A percentile compares a stretch with the other conserved stretches of the same genome.
Evolutionary conservation across 352 stramenopile genomes (phyloP).

Genomic region (Elongisporangium undulatum): DNA sequence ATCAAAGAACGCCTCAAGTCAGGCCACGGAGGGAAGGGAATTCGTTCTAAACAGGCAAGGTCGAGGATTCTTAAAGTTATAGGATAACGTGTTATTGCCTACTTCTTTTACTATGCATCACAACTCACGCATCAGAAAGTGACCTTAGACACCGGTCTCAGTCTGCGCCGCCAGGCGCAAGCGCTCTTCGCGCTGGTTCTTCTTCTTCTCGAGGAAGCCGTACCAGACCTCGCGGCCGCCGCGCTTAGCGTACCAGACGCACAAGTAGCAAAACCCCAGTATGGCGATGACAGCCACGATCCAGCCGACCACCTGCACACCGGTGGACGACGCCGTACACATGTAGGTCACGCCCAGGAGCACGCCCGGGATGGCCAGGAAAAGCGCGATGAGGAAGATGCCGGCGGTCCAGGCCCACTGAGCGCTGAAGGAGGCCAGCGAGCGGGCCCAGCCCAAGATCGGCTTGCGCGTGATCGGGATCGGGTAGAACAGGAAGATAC

Average conservation of each 20-base stretch:
- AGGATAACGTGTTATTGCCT: no score
- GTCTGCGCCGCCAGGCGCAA: neutral
- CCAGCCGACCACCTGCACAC: conserved; percentile 27
- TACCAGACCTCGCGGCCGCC: conserved; percentile 33
- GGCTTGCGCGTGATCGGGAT: conserved; percentile 81
- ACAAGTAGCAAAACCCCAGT: conserved; percentile 3
- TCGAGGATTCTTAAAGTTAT: no score
- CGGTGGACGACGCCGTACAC: conserved; percentile 30
- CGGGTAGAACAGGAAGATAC: conserved; percentile 90
- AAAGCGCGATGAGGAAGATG: conserved; percentile 44
- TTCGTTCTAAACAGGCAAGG: no score
- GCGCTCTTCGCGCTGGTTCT: conserved; percentile 18
- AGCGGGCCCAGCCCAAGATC: conserved; percentile 64
- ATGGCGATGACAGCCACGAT: conserved; percentile 23
- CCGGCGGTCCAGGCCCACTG: conserved; percentile 50
- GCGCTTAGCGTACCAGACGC: conserved; percentile 37
- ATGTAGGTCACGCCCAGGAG: conserved; percentile 51
- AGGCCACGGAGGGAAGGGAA: no score
- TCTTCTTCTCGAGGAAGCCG: conserved; percentile 36
- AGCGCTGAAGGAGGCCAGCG: conserved; percentile 62
- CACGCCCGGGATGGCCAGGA: conserved; percentile 41
- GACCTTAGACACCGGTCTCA: no score
- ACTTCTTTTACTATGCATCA: no score
- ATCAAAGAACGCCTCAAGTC: no score
- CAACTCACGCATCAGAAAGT: no score